Evolutionary conservation across 495 filamentous ascomycete genomes (phyloP).

Genomic region (Penicillium subrubescens): DNA sequence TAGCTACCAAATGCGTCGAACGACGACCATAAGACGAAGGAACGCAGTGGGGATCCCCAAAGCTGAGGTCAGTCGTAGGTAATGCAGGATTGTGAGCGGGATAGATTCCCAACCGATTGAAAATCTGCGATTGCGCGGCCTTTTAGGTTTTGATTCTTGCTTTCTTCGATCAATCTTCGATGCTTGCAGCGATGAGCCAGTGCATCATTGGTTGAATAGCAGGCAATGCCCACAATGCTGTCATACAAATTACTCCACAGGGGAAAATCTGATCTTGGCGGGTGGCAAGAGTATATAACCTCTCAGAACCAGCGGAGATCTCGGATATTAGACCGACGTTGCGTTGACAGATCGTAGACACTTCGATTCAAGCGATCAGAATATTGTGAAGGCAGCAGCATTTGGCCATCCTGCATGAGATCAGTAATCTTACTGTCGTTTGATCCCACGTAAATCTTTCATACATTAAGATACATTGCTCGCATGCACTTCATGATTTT

Average conservation of each 20-base stretch:
- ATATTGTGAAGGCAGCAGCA: not conserved
- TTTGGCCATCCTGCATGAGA: not conserved
- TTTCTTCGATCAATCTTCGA: conserved; percentile 1
- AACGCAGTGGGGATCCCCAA: not conserved
- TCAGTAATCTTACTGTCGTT: not conserved
- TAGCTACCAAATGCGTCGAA: not conserved
- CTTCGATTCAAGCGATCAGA: not conserved
- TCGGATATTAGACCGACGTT: conserved; percentile 1
- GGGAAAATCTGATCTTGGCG: not conserved
- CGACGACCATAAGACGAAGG: not conserved
- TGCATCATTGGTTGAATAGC: conserved; percentile 2
- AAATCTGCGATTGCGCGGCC: not conserved
- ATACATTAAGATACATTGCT: not conserved
- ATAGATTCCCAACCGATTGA: conserved; percentile 12
- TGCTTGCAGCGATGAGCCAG: not conserved
- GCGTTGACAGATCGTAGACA: not conserved
- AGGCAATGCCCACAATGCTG: conserved; percentile 4
- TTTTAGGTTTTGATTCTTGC: not conserved
- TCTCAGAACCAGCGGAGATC: not conserved
- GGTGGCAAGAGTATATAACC: not conserved
- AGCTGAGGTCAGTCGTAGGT: conserved; percentile 16
- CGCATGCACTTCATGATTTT: not conserved
- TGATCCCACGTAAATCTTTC: not conserved
- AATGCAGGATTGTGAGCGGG: conserved; percentile 6
- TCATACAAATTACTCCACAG: conserved; percentile 2